Conservation (phyloP, 352 stramenopile species). For the Globisporangium viniferum region DNA sequence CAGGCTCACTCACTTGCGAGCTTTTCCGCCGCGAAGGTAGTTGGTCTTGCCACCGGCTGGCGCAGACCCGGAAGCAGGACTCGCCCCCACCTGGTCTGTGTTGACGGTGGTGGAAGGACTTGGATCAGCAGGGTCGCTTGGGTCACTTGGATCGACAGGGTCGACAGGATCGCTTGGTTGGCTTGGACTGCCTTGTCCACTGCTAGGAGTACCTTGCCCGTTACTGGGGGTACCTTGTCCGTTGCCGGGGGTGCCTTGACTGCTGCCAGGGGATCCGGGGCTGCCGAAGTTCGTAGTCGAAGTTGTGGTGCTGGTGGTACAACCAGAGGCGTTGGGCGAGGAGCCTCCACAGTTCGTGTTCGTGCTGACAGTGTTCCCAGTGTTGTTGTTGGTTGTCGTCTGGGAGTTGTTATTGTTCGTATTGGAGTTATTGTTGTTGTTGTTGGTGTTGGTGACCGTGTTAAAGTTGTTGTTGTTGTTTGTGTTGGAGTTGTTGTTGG, state of each 20-base stretch:
- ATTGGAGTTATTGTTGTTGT: too few relatives aligned
- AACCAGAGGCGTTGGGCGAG: background rate
- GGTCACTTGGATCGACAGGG: background rate
- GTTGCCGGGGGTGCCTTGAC: background rate
- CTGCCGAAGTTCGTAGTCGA: background rate
- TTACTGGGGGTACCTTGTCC: too few relatives aligned
- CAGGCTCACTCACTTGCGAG: background rate
- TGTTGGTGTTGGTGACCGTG: background rate
- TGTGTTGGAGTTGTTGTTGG: background rate
- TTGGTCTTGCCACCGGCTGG: background rate
- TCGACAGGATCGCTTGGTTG: background rate
- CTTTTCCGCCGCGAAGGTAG: background rate
- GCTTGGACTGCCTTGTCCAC: background rate
- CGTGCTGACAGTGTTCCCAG: background rate
- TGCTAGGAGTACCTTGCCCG: too few relatives aligned
- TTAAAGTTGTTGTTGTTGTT: background rate
- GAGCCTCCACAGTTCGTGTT: background rate
- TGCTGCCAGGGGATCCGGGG: background rate
- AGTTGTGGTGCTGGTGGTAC: background rate
- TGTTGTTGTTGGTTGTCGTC: background rate
- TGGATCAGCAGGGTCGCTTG: background rate
- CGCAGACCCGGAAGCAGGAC: background rate
- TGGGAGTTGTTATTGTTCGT: background rate
- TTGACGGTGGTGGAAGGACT: background rate
- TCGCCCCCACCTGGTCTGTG: background rate